phyloP scores from a whole-genome alignment of 495 filamentous ascomycete species.

The Cenococcum geophilum region DNA sequence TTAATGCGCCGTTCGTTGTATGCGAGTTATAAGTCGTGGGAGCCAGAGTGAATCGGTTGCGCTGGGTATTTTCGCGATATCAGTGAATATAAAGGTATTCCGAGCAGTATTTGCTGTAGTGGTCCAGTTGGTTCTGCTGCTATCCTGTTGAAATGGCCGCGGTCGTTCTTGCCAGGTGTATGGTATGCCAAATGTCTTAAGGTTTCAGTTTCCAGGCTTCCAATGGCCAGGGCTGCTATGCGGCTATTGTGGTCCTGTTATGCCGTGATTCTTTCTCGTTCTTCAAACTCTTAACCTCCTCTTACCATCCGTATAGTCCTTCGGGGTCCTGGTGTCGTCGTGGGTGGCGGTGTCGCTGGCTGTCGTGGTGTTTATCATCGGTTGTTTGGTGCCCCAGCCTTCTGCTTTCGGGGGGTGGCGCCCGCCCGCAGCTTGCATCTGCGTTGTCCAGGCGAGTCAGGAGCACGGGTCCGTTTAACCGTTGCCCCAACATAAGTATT shows the following conservation, averaged over 20 bases:
- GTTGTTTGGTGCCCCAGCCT: conserved; percentile 25
- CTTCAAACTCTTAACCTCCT: conserved; percentile 5
- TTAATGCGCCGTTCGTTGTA: background rate
- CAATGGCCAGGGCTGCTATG: background rate
- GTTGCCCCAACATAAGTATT: too few relatives aligned
- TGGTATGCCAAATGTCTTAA: background rate
- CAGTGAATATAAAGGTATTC: background rate
- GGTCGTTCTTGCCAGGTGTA: background rate
- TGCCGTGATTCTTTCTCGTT: conserved; percentile 12
- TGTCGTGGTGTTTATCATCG: background rate
- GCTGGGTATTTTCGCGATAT: background rate
- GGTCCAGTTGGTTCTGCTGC: background rate
- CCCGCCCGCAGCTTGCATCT: conserved; percentile 10
- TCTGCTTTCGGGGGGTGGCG: conserved; percentile 17
- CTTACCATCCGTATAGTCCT: conserved; percentile 20
- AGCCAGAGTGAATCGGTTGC: background rate
- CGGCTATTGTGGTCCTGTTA: conserved; percentile 12
- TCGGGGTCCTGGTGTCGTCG: conserved; percentile 13
- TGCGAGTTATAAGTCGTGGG: background rate
- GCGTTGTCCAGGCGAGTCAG: conserved; percentile 3
- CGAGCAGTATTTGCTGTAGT: background rate
- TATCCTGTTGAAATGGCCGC: background rate
- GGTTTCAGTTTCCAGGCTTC: background rate
- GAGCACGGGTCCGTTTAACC: too few relatives aligned
- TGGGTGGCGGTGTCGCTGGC: background rate